Percentiles rank a stretch among this genome's conserved stretches.
These are phyloP conservation scores for Quillaja saponaria DNA, from an alignment of 306 rosid genomes.

Conservation along the genomic window DNA sequence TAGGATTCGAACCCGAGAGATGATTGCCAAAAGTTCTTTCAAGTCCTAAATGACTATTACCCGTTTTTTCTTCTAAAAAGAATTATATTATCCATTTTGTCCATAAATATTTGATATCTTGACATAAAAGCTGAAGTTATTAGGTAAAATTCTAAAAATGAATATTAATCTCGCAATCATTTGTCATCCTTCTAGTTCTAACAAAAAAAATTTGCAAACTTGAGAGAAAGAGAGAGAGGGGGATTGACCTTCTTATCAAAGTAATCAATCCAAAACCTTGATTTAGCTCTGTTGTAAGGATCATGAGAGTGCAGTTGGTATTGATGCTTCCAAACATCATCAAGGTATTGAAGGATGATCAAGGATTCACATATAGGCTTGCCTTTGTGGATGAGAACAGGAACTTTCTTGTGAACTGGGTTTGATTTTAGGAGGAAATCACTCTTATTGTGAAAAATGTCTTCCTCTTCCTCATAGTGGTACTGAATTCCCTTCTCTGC, in stretches of 20 bases:
- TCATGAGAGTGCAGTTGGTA: constrained; percentile 27
- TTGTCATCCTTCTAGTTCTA: too few relatives aligned
- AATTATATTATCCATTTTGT: too few relatives aligned
- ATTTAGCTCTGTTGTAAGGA: constrained; percentile 32
- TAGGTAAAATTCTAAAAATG: too few relatives aligned
- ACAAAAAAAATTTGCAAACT: neutral
- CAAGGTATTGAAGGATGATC: constrained; percentile 37
- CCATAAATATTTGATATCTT: too few relatives aligned
- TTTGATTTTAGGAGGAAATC: constrained; percentile 9
- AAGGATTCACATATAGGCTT: constrained; percentile 43
- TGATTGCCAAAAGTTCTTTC: too few relatives aligned
- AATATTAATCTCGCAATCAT: too few relatives aligned
- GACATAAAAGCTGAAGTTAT: too few relatives aligned
- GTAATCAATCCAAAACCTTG: constrained; percentile 40
- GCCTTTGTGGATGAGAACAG: constrained; percentile 41
- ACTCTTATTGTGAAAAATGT: constrained; percentile 17
- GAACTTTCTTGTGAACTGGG: constrained; percentile 31
- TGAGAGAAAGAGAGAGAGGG: neutral
- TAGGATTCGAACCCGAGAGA: too few relatives aligned
- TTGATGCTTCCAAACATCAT: constrained; percentile 43
- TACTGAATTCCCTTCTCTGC: constrained; percentile 27
- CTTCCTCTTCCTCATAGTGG: constrained; percentile 24
- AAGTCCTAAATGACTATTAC: too few relatives aligned
- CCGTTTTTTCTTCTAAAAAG: too few relatives aligned
- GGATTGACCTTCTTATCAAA: constrained; percentile 34